Percentiles rank a stretch among this genome's conserved stretches.
Conservation (phyloP, 139 green algal genomes). For the Ettlia oleoabundans region DNA sequence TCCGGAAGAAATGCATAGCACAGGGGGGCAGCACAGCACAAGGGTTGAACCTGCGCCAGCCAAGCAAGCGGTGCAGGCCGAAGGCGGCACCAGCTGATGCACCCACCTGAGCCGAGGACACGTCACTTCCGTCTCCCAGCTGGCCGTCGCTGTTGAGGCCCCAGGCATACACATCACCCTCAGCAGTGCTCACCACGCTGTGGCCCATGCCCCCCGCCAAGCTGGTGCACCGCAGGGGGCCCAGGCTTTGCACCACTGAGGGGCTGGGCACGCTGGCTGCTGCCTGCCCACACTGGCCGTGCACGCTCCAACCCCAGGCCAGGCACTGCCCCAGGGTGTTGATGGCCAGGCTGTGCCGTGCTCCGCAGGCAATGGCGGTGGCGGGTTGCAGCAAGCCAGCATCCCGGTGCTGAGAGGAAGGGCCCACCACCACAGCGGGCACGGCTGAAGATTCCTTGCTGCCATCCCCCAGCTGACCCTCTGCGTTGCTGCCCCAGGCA, state of each 20-base stretch:
- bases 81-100: background rate
- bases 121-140: slow-evolving; percentile 48
- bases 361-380: slow-evolving; percentile 35
- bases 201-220: slow-evolving; percentile 55
- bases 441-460: background rate
- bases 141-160: slow-evolving; percentile 62
- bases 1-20: too few species aligned
- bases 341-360: slow-evolving; percentile 30
- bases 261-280: slow-evolving; percentile 18
- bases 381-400: background rate
- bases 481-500: slow-evolving; percentile 75
- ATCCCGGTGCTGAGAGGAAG: background rate
- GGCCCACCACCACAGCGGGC: slow-evolving; percentile 27
- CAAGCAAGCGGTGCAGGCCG: too few species aligned
- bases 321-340: slow-evolving; percentile 27
- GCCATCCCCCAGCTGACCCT: slow-evolving; percentile 45
- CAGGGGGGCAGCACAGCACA: too few species aligned
- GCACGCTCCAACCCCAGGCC: slow-evolving; percentile 56
- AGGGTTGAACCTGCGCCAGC: too few species aligned
- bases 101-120: slow-evolving; percentile 1
- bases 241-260: slow-evolving; percentile 30
- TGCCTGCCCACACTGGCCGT: slow-evolving; percentile 47
- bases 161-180: slow-evolving; percentile 61
- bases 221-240: slow-evolving; percentile 31
- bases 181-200: slow-evolving; percentile 50